Conservation (phyloP, 768 basidiomycete species). For the Panellus pusillus region DNA sequence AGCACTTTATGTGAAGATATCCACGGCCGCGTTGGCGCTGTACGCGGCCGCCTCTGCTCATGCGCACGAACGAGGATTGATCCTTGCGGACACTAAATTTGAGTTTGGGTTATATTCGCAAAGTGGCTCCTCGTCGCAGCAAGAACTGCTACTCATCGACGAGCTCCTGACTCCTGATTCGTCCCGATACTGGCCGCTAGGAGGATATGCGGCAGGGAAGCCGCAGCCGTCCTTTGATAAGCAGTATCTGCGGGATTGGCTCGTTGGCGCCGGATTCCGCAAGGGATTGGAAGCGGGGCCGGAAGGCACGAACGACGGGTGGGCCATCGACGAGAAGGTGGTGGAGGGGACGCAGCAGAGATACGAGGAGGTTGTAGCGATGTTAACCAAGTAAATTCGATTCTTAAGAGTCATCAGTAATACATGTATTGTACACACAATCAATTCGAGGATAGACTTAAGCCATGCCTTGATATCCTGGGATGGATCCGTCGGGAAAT, state of each 20-base stretch:
- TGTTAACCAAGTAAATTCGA: slow-evolving; percentile 40
- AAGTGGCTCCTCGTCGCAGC: slow-evolving; percentile 28
- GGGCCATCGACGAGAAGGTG: slow-evolving; percentile 74
- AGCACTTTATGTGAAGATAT: slow-evolving; percentile 61
- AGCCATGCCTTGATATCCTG: slow-evolving; percentile 70
- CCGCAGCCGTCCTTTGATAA: slow-evolving; percentile 94
- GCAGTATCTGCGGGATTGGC: slow-evolving; percentile 92
- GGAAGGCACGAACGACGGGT: slow-evolving; percentile 68
- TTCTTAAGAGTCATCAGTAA: too few species aligned
- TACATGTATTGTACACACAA: too few species aligned
- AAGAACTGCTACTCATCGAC: slow-evolving; percentile 82
- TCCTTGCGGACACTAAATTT: slow-evolving; percentile 98
- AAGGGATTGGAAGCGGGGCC: slow-evolving; percentile 80
- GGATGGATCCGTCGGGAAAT: slow-evolving; percentile 66
- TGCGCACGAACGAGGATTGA: slow-evolving; percentile 74
- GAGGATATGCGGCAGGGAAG: slow-evolving; percentile 68
- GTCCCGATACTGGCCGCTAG: slow-evolving; percentile 92
- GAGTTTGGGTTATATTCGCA: slow-evolving; percentile 72
- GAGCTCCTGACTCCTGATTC: slow-evolving; percentile 98
- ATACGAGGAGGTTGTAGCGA: slow-evolving; percentile 75
- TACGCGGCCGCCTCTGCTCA: slow-evolving; percentile 76
- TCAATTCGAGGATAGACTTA: slow-evolving; percentile 16
- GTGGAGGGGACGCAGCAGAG: slow-evolving; percentile 74
- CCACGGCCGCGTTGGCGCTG: slow-evolving; percentile 58
- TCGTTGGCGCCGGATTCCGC: slow-evolving; percentile 69